Conservation (phyloP, 1,284 basidiomycete species). For the Fomitopsis schrenkii region DNA sequence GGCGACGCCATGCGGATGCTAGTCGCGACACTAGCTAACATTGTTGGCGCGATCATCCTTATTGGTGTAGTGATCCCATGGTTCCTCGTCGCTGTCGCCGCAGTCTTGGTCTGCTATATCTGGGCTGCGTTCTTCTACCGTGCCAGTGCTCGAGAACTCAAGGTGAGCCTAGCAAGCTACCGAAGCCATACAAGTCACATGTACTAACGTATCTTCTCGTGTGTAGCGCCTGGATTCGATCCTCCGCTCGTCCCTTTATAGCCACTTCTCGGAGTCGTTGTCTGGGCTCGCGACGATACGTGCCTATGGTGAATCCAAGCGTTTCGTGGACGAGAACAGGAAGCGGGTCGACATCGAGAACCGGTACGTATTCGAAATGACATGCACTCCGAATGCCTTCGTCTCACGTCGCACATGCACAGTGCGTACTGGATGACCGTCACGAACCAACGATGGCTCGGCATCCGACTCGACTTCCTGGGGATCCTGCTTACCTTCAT, state of each 20-base stretch:
- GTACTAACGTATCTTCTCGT: constrained; percentile 36
- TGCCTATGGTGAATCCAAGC: constrained; percentile 60
- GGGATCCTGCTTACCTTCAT: constrained; percentile 76
- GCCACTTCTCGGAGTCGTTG: constrained; percentile 79
- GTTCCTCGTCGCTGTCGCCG: constrained; percentile 75
- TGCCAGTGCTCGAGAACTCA: constrained; percentile 84
- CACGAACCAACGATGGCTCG: constrained; percentile 86
- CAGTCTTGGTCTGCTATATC: constrained; percentile 53
- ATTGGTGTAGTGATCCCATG: constrained; percentile 79
- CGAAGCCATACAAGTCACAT: constrained; percentile 20
- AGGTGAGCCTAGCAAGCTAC: constrained; percentile 29
- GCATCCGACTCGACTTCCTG: constrained; percentile 80
- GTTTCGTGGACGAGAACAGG: constrained; percentile 75
- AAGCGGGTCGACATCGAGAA: constrained; percentile 86
- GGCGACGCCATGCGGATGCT: constrained; percentile 80
- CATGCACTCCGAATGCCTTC: neutral
- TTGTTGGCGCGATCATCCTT: constrained; percentile 74
- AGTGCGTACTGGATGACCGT: constrained; percentile 87
- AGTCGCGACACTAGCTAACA: constrained; percentile 56
- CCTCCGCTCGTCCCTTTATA: constrained; percentile 68
- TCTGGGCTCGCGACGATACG: constrained; percentile 75
- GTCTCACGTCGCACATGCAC: neutral
- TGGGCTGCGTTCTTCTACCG: constrained; percentile 83
- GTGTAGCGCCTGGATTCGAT: constrained; percentile 47
- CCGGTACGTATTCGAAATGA: constrained; percentile 34